A percentile compares a stretch with the other conserved stretches of the same genome.
Evolutionary conservation across 2,329 filamentous ascomycete genomes (phyloP).

Genomic region (Diaporthe ilicicola): DNA sequence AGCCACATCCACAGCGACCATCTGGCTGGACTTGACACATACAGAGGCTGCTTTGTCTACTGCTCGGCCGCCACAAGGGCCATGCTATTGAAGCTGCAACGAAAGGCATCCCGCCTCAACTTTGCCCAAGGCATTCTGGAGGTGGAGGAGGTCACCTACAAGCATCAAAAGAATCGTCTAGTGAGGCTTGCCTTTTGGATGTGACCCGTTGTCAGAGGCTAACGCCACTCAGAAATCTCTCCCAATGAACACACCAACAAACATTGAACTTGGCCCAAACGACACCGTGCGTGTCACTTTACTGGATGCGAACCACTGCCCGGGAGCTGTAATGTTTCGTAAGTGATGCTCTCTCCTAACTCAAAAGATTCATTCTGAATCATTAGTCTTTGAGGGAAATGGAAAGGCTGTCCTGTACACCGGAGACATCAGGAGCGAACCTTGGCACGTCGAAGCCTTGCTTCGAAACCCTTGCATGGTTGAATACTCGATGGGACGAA

Average conservation of each 20-base stretch:
- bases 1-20: conserved; percentile 95
- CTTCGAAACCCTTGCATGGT: conserved; percentile 76
- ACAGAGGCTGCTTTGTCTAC: conserved; percentile 64
- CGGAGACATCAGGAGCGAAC: conserved; percentile 85
- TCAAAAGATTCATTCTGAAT: background rate
- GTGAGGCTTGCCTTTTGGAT: conserved; percentile 44
- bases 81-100: conserved; percentile 82
- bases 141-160: conserved; percentile 76
- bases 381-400: conserved; percentile 74
- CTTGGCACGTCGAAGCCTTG: conserved; percentile 84
- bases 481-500: conserved; percentile 66
- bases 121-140: conserved; percentile 82
- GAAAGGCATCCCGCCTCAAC: conserved; percentile 82
- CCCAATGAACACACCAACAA: conserved; percentile 81
- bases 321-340: conserved; percentile 90
- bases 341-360: conserved; percentile 37
- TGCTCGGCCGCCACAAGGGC: conserved; percentile 86
- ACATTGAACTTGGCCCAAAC: conserved; percentile 76
- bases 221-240: conserved; percentile 69
- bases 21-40: conserved; percentile 78
- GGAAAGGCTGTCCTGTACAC: conserved; percentile 84
- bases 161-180: conserved; percentile 75
- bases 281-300: conserved; percentile 81
- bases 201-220: background rate
- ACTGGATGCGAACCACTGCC: conserved; percentile 91